phyloP scores from a whole-genome alignment of 2,329 filamentous ascomycete species.

The Trichoderma pleuroti region DNA sequence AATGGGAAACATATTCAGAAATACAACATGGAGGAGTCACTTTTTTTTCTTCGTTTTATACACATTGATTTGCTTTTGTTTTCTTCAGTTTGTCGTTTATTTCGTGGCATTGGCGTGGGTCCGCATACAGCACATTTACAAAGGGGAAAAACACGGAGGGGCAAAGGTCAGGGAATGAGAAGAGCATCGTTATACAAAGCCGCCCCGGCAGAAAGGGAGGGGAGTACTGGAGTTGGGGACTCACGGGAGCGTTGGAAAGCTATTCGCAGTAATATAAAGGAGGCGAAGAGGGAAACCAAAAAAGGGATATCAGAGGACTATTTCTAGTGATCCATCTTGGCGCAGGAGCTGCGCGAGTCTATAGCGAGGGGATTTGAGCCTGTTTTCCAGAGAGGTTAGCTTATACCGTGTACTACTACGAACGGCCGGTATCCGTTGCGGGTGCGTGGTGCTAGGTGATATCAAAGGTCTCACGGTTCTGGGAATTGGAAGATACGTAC shows the following conservation, averaged over 20 bases:
- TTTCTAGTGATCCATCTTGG: slow-evolving; percentile 33
- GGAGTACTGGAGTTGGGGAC: slow-evolving; percentile 14
- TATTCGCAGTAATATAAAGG: neutral
- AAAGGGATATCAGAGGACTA: slow-evolving; percentile 21
- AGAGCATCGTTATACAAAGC: neutral
- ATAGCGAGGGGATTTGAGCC: slow-evolving; percentile 34
- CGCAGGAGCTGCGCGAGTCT: slow-evolving; percentile 29
- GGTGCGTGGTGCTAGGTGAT: no score
- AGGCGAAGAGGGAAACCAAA: neutral
- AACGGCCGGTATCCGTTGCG: no score
- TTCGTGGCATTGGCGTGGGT: neutral
- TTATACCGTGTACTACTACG: neutral
- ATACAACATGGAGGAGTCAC: neutral
- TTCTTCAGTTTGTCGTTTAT: neutral
- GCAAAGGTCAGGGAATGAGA: neutral
- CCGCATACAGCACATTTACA: neutral
- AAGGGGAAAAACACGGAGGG: neutral
- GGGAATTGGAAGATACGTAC: slow-evolving; percentile 25
- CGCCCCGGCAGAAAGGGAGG: neutral
- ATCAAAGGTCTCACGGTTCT: neutral
- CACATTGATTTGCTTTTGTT: neutral
- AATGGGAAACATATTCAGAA: neutral
- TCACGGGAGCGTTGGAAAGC: neutral
- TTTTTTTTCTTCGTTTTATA: neutral
- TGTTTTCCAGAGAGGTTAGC: slow-evolving; percentile 17